A percentile compares a stretch with the other conserved stretches of the same genome.
Conservation (phyloP, 202 grass and related monocot species). For the Panicum virgatum region DNA sequence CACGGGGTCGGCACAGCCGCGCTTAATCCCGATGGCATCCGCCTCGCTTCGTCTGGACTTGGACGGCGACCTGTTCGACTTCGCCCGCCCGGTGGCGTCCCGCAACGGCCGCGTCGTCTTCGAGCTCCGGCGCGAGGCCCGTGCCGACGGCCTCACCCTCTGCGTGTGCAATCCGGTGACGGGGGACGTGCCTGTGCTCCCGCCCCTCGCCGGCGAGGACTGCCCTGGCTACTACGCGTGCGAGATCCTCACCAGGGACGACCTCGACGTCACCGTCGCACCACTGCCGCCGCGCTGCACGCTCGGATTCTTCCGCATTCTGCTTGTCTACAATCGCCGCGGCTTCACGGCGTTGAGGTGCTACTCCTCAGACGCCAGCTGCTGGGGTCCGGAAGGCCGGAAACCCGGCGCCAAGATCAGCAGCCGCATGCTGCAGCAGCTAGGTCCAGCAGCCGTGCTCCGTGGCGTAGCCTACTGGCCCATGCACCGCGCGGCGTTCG, state of each 20-base stretch:
- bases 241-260: background rate
- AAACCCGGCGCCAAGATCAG: background rate
- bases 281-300: background rate
- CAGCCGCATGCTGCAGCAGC: background rate
- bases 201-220: background rate
- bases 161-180: background rate
- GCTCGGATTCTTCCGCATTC: background rate
- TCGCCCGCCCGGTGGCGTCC: background rate
- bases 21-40: no score
- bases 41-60: background rate
- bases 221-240: background rate
- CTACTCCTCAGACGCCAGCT: background rate
- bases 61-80: background rate
- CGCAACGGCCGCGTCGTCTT: background rate
- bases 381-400: background rate
- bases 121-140: background rate
- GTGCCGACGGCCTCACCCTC: background rate
- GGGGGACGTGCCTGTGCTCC: background rate
- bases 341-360: background rate
- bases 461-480: constrained; percentile 9
- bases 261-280: background rate
- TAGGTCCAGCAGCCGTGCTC: constrained; percentile 21
- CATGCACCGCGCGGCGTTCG: background rate
- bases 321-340: background rate
- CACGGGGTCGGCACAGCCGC: no score